Percentiles rank a stretch among this genome's conserved stretches.
Conservation (phyloP, 2,329 filamentous ascomycete species). For the Zymoseptoria passerinii region DNA sequence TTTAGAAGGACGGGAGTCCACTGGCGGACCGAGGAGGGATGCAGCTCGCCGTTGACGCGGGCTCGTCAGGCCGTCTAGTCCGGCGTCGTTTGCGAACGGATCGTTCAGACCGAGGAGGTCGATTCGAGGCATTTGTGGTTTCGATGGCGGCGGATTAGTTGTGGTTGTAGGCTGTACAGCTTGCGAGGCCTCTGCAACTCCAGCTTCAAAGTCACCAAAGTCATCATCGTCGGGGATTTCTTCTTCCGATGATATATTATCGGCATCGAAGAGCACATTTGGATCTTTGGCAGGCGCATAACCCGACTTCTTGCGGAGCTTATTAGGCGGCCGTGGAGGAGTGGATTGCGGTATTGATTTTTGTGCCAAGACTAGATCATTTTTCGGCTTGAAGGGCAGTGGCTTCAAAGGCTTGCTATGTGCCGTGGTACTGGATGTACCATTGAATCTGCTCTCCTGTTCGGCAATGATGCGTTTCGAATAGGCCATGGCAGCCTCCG, state of each 20-base stretch:
- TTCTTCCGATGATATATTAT: conserved; percentile 21
- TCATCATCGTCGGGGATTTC: conserved; percentile 19
- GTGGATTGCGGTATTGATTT: conserved; percentile 1
- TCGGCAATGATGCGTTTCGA: conserved; percentile 27
- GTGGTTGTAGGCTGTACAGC: not conserved
- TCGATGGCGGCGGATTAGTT: not conserved
- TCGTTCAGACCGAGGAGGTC: conserved; percentile 26
- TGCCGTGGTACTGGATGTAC: not conserved
- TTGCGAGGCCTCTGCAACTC: not conserved
- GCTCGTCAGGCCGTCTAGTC: conserved; percentile 1
- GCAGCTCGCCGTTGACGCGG: conserved; percentile 7
- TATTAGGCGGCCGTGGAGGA: conserved; percentile 14
- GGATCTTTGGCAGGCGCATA: conserved; percentile 17
- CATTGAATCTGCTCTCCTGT: conserved; percentile 9
- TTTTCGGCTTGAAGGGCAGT: conserved; percentile 1
- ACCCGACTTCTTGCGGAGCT: conserved; percentile 20
- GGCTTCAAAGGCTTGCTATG: conserved; percentile 4
- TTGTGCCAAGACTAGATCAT: not conserved
- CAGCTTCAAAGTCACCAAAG: conserved; percentile 29
- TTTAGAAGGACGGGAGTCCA: conserved; percentile 16
- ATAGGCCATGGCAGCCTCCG: conserved; percentile 29
- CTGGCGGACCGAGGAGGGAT: conserved; percentile 5
- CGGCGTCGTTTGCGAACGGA: conserved; percentile 5
- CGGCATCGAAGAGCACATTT: conserved; percentile 29
- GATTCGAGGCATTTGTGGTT: conserved; percentile 12